Conservation (phyloP, 1,284 basidiomycete genomes). For the Boletus semigastroideus region DNA sequence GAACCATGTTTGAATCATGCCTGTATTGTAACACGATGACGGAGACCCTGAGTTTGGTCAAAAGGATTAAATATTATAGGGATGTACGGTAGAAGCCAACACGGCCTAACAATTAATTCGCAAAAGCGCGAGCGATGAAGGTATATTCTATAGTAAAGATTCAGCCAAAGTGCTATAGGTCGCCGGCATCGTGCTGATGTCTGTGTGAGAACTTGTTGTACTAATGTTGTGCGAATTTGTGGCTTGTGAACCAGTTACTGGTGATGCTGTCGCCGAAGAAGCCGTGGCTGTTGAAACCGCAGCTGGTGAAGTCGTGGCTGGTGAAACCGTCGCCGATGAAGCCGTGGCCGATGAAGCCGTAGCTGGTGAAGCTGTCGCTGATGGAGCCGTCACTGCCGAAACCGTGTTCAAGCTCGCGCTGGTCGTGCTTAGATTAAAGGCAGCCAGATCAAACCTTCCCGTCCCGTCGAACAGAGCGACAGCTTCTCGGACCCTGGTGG, state of each 20-base stretch:
- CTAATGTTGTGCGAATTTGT: not conserved
- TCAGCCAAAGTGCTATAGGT: slow-evolving; percentile 2
- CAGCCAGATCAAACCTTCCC: slow-evolving; percentile 19
- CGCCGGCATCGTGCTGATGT: slow-evolving; percentile 20
- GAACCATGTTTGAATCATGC: no score
- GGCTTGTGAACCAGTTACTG: no score
- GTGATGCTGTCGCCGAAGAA: no score
- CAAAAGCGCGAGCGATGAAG: not conserved
- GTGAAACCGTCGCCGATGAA: no score
- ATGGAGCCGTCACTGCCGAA: no score
- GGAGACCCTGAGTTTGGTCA: no score
- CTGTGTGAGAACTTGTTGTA: slow-evolving; percentile 7
- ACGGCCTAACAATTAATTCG: not conserved
- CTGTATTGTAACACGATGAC: no score
- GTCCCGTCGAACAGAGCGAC: slow-evolving; percentile 15
- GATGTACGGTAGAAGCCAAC: not conserved
- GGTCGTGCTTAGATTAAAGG: slow-evolving; percentile 7
- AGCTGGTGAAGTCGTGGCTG: no score
- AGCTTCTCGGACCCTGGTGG: slow-evolving; percentile 16
- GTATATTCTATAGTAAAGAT: not conserved
- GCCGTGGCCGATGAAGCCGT: no score
- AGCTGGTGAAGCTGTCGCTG: no score
- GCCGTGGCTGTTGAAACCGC: no score
- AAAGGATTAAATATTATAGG: not conserved
- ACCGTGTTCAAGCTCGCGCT: not conserved